Evolutionary conservation across 371 early-diverging fungal genomes (phyloP).

Genomic region (Mortierella sp.): DNA sequence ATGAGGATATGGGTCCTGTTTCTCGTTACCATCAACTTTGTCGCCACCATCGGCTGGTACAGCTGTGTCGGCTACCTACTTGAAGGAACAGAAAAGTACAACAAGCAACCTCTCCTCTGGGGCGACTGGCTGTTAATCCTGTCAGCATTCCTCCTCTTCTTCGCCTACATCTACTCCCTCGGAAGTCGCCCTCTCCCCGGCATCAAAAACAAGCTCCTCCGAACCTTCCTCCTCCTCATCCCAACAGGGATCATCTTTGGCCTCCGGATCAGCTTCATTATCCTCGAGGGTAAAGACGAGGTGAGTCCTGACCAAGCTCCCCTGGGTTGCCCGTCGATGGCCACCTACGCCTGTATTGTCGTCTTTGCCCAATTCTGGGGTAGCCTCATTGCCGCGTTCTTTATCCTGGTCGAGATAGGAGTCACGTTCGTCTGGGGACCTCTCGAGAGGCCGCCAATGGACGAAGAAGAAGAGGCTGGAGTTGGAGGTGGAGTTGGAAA

Average conservation of each 20-base stretch:
- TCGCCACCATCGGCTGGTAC: neutral
- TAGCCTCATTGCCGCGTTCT: neutral
- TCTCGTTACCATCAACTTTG: neutral
- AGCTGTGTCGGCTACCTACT: neutral
- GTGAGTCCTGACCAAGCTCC: too few species aligned
- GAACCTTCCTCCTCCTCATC: neutral
- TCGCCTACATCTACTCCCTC: neutral
- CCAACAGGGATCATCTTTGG: too few species aligned
- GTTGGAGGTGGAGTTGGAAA: too few species aligned
- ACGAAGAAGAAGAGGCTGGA: too few species aligned
- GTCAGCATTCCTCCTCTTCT: neutral
- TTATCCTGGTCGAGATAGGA: constrained; percentile 1
- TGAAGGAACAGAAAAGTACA: neutral
- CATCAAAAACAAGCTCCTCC: neutral
- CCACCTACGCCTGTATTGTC: neutral
- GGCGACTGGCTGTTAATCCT: neutral
- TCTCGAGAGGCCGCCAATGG: neutral
- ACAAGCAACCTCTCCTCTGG: neutral
- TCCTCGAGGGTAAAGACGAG: too few species aligned
- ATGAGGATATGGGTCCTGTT: constrained; percentile 10
- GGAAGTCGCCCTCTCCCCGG: neutral
- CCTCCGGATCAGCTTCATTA: too few species aligned
- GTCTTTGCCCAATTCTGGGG: neutral
- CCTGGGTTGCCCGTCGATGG: too few species aligned
- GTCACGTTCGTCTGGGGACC: constrained; percentile 7